These are phyloP conservation scores for Trichoderma oligosporum DNA, from an alignment of 2,329 filamentous ascomycete genomes.

Conservation along the genomic window DNA sequence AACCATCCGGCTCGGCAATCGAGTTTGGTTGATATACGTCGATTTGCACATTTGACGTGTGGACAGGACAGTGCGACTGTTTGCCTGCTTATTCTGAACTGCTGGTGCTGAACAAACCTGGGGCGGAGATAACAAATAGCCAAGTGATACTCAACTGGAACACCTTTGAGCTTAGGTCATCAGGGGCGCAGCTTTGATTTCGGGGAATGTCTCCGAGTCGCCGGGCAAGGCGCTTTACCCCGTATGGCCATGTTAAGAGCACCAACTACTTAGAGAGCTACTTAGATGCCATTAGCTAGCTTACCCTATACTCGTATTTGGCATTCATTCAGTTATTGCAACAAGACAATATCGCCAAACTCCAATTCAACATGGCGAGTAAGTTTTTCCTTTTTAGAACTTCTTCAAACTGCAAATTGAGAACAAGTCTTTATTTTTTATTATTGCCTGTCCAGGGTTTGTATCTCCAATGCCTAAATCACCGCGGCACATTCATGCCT, in stretches of 20 bases:
- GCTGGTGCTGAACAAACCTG: neutral
- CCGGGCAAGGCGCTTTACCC: conserved; percentile 6
- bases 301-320: too few species aligned
- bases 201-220: conserved; percentile 12
- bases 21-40: conserved; percentile 11
- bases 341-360: too few species aligned
- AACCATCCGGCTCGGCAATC: conserved; percentile 15
- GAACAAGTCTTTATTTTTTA: too few species aligned
- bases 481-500: too few species aligned
- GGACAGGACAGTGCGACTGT: neutral
- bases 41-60: conserved; percentile 17
- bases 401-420: too few species aligned
- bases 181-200: conserved; percentile 22
- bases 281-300: too few species aligned
- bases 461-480: too few species aligned
- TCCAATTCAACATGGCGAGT: too few species aligned
- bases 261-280: too few species aligned
- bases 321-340: too few species aligned
- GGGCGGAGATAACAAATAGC: neutral
- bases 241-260: neutral
- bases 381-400: too few species aligned
- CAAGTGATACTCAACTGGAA: neutral
- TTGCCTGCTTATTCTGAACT: neutral
- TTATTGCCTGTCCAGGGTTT: too few species aligned
- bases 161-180: conserved; percentile 26